Evolutionary conservation across 176 grass and related monocot genomes (phyloP).

Genomic region (Hordeum vulgare): MorexV3_pseudomolecules_assembly NC_058520.1:109309882-109310381

Average conservation of each 20-base stretch:
- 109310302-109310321: neutral
- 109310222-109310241: neutral
- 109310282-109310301: neutral
- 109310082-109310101: neutral
- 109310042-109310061: neutral
- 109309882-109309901: neutral
- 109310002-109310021: neutral
- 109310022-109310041: neutral
- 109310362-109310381: neutral
- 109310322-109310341: neutral
- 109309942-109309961: constrained; percentile 17
- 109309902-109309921: neutral
- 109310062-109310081: neutral
- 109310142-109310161: neutral
- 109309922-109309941: neutral
- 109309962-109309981: neutral
- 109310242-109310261: neutral
- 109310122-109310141: neutral
- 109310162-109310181: no score
- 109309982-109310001: neutral
- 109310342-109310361: neutral
- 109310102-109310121: neutral
- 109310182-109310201: no score
- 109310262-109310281: neutral
- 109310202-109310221: no score